Base-by-base conservation (phyloP, 306 rosid species). In the Albizia julibrissin region DNA sequence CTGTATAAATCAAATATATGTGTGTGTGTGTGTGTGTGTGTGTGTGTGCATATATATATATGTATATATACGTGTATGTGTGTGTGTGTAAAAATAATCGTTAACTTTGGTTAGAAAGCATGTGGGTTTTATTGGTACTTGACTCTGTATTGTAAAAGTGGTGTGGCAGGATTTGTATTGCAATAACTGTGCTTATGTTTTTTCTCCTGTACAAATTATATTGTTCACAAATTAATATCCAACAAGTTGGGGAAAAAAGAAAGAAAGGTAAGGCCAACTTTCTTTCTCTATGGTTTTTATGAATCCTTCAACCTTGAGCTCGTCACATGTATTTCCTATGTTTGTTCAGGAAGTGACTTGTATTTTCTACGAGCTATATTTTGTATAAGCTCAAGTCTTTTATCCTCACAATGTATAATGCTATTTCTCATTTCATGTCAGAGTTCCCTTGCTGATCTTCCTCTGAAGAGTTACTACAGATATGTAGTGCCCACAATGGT, bases 401-500 rank as follows among this genome's bases (percentile, higher is more conserved):
- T 52, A 21, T 64, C 46, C 49, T 26, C 47, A 72, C 76, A 7
- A 75, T 85, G n/a, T 65, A 84, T 56, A 73, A 62, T 84, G 37
- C 56, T 40, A 16, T 50, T 44, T 77, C 83, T 84, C 72, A 56
- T 80, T 90, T 83, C 71, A 62, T 90, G 82, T 80, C 97, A 95
- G 98, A 92, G 98, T 88, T 95, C 99, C 75, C 98, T 95, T 85
- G 96, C 90, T 81, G 99, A 95, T 91, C 93, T 95, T 81, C 99
- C 99, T 84, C 81, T 95, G 87, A 95, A 95, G 97, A 93, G 87
- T 79, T 95, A 95, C 91, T 95, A 95, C 91, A 87, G 99, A 91
- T 93, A 92, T 84, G 97, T 95, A 7, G 91, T 95, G 39, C 99
- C 99, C 26, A 85, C 98, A 52, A 76, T 85, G 93, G 99, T 95